Evolutionary conservation across 2,329 filamentous ascomycete genomes (phyloP), one percentile per base, ranked within the genome.

Genomic region (Trichophyton benhamiae): DNA sequence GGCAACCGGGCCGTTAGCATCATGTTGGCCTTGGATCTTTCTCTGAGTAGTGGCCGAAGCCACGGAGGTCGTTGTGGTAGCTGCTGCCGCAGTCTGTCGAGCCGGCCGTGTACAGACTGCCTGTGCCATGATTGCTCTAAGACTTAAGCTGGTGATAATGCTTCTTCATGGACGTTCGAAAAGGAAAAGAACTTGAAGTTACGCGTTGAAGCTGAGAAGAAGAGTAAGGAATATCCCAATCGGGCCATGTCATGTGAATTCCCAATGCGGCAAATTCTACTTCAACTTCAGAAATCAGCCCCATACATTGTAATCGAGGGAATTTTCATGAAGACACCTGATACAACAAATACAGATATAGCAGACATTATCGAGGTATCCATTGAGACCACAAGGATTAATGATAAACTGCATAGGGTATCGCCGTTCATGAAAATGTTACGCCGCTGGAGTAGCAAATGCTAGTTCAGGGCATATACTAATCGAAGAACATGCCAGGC

Each of bases 201-300:
- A 38, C 44, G 17, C n/a, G 44, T 22, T 20, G 49, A 53, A 13
- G 46, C 3, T 38, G 9, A 36, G 22, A 17, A 46, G 38, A 33
- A 44, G 25, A 48, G 36, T 9, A 42, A 13, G 30, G 11, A 11
- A 59, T 48, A 20, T 33, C 57, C 57, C 57, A 48, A 59, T 59
- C 17, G 38, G 57, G 57, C 22, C 33, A 48, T 48, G 57, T 59
- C 57, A 59, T 59, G 57, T 59, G 57, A 46, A 42, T 53, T 53
- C 49, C 25, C 49, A 33, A 53, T 30, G 30, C 22, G 49, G 49
- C 9, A 53, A 53, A 53, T 53, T 33, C 49, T 15, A 53, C 49
- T n/a, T 53, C 49, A n/a, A 53, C 49, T 15, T 27, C 22, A 17
- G 13, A 53, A 53, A 30, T n/a, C 22, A 25, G 11, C 7, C 13